Percentiles rank a stretch among this genome's conserved stretches.
These are phyloP conservation scores for Davidsoniella eucalypti DNA, from an alignment of 2,329 filamentous ascomycete genomes.

Conservation along the genomic window DNA sequence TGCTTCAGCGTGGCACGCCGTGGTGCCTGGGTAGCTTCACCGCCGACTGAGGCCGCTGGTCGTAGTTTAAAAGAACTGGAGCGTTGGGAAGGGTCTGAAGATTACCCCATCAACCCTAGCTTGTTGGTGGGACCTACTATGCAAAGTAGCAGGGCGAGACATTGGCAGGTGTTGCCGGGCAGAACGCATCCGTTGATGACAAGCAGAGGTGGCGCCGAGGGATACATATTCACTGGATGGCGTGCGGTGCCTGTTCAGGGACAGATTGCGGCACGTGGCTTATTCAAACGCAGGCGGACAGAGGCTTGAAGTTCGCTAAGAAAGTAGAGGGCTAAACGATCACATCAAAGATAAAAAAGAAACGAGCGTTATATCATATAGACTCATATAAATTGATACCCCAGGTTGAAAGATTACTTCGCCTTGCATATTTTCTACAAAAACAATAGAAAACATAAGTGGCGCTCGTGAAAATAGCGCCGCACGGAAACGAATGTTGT, in stretches of 20 bases:
- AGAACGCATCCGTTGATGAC: constrained; percentile 93
- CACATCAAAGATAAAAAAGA: background rate
- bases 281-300: constrained; percentile 53
- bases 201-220: constrained; percentile 69
- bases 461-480: too few relatives aligned
- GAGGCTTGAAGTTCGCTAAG: constrained; percentile 17
- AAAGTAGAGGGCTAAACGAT: background rate
- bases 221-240: constrained; percentile 75
- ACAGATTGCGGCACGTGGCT: constrained; percentile 67
- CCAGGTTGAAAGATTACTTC: too few relatives aligned
- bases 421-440: too few relatives aligned
- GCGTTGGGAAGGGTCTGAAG: constrained; percentile 42
- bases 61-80: constrained; percentile 34
- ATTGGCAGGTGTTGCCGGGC: constrained; percentile 84
- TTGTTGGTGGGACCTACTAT: constrained; percentile 63
- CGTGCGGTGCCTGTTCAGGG: constrained; percentile 66
- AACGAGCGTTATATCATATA: background rate
- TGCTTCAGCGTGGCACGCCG: constrained; percentile 68
- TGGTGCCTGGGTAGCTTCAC: constrained; percentile 50
- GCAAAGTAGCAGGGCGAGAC: constrained; percentile 61
- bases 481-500: background rate
- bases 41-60: constrained; percentile 29
- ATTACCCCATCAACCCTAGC: constrained; percentile 80
- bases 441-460: too few relatives aligned
- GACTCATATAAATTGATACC: too few relatives aligned